Evolutionary conservation across 192 early-diverging fungal genomes (phyloP).

Genomic region (Coemansia sp.): DNA sequence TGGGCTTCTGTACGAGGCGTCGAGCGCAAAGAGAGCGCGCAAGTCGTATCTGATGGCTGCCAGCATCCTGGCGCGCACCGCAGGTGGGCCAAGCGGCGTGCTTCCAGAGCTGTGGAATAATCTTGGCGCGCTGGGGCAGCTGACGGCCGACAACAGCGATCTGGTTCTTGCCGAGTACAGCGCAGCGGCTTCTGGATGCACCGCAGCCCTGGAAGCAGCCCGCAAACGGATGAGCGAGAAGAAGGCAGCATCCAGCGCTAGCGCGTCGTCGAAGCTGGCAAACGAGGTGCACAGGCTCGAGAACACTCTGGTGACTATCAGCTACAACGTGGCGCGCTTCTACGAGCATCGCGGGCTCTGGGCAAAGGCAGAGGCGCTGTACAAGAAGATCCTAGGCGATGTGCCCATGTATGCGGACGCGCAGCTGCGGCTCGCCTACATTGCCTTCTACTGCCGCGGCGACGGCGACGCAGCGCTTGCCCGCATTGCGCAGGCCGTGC

Average conservation of each 20-base stretch:
- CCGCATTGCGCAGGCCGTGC: conserved; percentile 64
- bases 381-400: conserved; percentile 61
- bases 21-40: conserved; percentile 49
- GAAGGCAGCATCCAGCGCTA: not conserved
- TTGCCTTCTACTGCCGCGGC: conserved; percentile 58
- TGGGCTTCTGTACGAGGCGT: conserved; percentile 67
- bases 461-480: conserved; percentile 64
- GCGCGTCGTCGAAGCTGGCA: not conserved
- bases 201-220: conserved; percentile 8
- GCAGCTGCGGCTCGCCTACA: conserved; percentile 74
- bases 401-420: conserved; percentile 82
- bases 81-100: conserved; percentile 31
- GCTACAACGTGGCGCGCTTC: conserved; percentile 78
- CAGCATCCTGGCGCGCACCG: conserved; percentile 18
- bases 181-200: conserved; percentile 18
- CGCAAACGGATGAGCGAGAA: conserved; percentile 8
- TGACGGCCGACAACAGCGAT: conserved; percentile 47
- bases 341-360: conserved; percentile 63
- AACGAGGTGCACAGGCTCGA: conserved; percentile 35
- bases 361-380: conserved; percentile 65
- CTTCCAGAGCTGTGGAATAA: conserved; percentile 81
- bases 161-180: conserved; percentile 15
- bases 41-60: conserved; percentile 49
- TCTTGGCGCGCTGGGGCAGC: conserved; percentile 77
- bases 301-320: conserved; percentile 57